phyloP scores from a whole-genome alignment of 768 basidiomycete species.

The Tricholoma saponaceum region DNA sequence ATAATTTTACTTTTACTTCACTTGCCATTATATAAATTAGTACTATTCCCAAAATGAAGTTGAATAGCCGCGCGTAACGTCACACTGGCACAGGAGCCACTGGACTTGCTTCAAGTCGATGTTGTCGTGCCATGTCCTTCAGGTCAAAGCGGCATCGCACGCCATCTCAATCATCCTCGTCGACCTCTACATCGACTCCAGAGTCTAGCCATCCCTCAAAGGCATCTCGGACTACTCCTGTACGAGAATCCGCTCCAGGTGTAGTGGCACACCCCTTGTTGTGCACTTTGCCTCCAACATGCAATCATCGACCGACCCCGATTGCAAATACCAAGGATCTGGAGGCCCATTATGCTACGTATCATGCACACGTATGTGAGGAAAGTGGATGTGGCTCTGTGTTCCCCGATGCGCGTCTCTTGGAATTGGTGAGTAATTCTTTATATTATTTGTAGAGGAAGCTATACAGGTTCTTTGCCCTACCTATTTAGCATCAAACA shows the following conservation, averaged over 20 bases:
- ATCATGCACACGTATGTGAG: constrained; percentile 82
- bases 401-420: constrained; percentile 76
- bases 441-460: background rate
- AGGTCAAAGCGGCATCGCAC: constrained; percentile 33
- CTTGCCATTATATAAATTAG: too few relatives aligned
- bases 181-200: constrained; percentile 29
- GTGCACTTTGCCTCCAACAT: constrained; percentile 83
- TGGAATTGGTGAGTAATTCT: constrained; percentile 66
- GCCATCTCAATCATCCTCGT: constrained; percentile 32
- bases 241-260: constrained; percentile 11
- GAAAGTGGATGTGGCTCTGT: constrained; percentile 67
- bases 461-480: background rate
- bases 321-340: constrained; percentile 65
- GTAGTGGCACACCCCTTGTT: constrained; percentile 36
- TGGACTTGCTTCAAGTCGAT: background rate
- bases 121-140: constrained; percentile 12
- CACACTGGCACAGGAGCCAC: too few relatives aligned
- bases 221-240: constrained; percentile 23
- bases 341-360: constrained; percentile 79
- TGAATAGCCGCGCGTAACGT: background rate
- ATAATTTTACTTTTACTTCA: constrained; percentile 4
- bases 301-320: constrained; percentile 61
- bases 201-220: constrained; percentile 22
- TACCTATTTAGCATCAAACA: constrained; percentile 58
- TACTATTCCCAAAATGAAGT: too few relatives aligned